These are phyloP conservation scores for Serendipita indica DNA, from an alignment of 768 basidiomycete species.

Conservation along the genomic window DNA sequence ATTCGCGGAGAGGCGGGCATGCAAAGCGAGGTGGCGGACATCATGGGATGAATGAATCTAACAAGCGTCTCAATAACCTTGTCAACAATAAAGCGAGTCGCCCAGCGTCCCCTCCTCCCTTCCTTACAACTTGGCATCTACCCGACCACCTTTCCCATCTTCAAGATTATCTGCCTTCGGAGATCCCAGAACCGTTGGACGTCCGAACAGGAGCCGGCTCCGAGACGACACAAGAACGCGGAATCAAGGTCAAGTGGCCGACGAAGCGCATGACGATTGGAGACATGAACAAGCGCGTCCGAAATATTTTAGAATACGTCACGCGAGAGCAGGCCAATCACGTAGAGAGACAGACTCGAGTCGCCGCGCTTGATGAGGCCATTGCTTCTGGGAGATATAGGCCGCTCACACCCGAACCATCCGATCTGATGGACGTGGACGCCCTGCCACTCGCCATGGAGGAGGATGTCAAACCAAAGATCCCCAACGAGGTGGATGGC, in stretches of 20 bases:
- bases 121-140: constrained; percentile 76
- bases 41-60: constrained; percentile 5
- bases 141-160: constrained; percentile 89
- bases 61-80: not conserved
- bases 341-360: constrained; percentile 51
- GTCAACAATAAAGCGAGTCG: not conserved
- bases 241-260: constrained; percentile 86
- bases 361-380: constrained; percentile 48
- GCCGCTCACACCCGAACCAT: constrained; percentile 2
- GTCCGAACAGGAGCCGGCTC: constrained; percentile 28
- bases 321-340: constrained; percentile 71
- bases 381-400: constrained; percentile 19
- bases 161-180: constrained; percentile 64
- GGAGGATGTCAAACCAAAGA: not conserved
- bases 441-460: not conserved
- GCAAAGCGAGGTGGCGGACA: constrained; percentile 31
- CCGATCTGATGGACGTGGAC: constrained; percentile 4
- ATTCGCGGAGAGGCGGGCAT: constrained; percentile 15
- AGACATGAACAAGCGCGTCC: constrained; percentile 92
- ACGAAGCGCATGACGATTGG: constrained; percentile 89
- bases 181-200: constrained; percentile 57
- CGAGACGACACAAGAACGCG: constrained; percentile 49
- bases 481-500: not conserved
- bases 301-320: constrained; percentile 87
- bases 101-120: constrained; percentile 45